A percentile compares a stretch with the other conserved stretches of the same genome.
phyloP scores from a whole-genome alignment of 306 rosid species.

The Prosopis cineraria region DNA sequence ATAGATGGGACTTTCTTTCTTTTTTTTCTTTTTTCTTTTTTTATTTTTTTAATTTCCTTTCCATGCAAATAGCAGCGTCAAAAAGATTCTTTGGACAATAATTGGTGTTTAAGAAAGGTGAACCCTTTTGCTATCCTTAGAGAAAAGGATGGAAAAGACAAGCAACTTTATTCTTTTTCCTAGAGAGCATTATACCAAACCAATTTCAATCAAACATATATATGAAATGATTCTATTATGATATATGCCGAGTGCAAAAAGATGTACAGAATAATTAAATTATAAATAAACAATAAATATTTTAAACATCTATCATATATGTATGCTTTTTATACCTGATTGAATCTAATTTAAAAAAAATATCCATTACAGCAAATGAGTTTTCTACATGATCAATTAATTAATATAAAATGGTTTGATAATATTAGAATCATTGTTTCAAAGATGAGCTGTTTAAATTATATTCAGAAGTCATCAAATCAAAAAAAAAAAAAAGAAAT shows the following conservation, averaged over 20 bases:
- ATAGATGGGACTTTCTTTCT: not conserved
- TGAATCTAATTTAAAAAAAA: not conserved
- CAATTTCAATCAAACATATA: not conserved
- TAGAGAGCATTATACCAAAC: not conserved
- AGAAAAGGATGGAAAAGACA: constrained; percentile 2
- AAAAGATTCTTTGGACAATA: constrained; percentile 19
- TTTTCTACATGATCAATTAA: not conserved
- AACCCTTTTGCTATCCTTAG: not conserved
- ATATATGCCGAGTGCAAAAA: not conserved
- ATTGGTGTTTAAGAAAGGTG: not conserved
- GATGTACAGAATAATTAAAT: not conserved
- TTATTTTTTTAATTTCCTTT: no score
- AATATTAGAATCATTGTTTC: no score
- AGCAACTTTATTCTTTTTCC: not conserved
- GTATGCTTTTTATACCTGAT: not conserved
- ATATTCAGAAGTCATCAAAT: no score
- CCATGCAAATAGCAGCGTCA: not conserved
- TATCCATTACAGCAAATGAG: not conserved
- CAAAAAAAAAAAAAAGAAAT: not conserved
- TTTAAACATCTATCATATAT: not conserved
- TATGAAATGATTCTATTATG: not conserved
- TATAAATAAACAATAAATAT: not conserved
- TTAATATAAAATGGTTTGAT: not conserved
- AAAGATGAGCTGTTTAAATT: no score
- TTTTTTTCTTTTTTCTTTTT: not conserved